Evolutionary conservation across 768 basidiomycete genomes (phyloP), one percentile per base, ranked within the genome.

Genomic region (Cystobasidium tubakii): DNA sequence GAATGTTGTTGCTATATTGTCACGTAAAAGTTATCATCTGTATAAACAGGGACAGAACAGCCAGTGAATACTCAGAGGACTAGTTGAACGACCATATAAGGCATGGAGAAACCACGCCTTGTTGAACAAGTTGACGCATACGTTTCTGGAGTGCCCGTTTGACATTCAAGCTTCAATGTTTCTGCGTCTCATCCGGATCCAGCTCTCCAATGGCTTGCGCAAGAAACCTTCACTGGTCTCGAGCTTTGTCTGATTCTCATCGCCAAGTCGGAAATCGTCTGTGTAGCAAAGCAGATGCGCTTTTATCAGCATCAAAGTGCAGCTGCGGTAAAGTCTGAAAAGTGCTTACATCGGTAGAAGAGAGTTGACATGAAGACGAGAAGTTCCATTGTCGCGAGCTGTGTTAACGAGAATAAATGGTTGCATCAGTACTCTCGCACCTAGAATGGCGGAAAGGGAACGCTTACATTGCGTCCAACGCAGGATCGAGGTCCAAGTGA

Each of bases 401-500:
- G 31, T 42, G 17, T 42, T 64, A 23, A 29, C 62, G 25, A 44
- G 39, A n/a, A n/a, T n/a, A 23, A n/a, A 39, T 34, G 65, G 13
- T 66, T 25, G n/a, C 31, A 29, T 65, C 60, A 33, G n/a, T 10
- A 25, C 1, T n/a, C n/a, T n/a, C n/a, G n/a, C n/a, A n/a, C n/a
- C n/a, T n/a, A n/a, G n/a, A n/a, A n/a, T n/a, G 25, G 43, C 21
- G 36, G 44, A 36, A 12, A 25, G 1, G 33, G 53, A 15, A 31
- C 34, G 36, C 57, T 42, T n/a, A 25, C 73, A 72, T 73, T 60
- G 4, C 57, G 57, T 34, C 91, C 91, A 23, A 94, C 90, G 79
- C 92, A 94, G 19, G 87, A 87, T 88, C 89, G 84, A 19, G 92
- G 92, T 1, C 91, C 91, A 74, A 86, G 86, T 0, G 89, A 91